Percentiles rank a stretch among this genome's conserved stretches.
phyloP scores from a whole-genome alignment of 352 stramenopile genomes.

The Elongisporangium undulatum region DNA sequence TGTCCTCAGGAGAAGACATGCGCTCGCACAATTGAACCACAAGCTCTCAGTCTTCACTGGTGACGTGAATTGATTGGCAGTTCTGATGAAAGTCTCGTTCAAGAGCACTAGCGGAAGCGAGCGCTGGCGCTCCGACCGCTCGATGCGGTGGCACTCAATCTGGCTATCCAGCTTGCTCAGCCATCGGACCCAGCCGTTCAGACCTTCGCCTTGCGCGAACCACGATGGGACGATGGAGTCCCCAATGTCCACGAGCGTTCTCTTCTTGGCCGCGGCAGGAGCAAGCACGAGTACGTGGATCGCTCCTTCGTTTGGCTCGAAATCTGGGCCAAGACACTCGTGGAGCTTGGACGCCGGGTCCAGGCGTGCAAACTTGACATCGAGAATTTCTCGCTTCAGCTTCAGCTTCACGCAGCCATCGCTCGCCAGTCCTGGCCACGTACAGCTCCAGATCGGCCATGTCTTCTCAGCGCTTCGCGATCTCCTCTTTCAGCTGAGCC shows the following conservation, averaged over 20 bases:
- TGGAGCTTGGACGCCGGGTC: not conserved
- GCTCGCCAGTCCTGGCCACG: too few relatives aligned
- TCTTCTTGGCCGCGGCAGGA: constrained; percentile 14
- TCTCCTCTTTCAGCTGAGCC: too few relatives aligned
- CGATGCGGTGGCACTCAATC: constrained; percentile 17
- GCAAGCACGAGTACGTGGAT: constrained; percentile 4
- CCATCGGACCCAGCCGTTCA: constrained; percentile 14
- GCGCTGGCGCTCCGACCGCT: constrained; percentile 5
- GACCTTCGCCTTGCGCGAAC: constrained; percentile 16
- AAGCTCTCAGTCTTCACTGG: constrained; percentile 14
- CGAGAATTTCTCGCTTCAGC: too few relatives aligned
- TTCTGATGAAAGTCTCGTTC: constrained; percentile 18
- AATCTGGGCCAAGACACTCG: not conserved
- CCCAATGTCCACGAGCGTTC: constrained; percentile 13
- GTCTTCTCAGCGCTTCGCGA: too few relatives aligned
- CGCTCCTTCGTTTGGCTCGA: not conserved
- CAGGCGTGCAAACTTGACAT: not conserved
- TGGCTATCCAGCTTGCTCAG: constrained; percentile 15
- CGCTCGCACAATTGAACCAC: constrained; percentile 8
- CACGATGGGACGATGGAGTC: constrained; percentile 18
- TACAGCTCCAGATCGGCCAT: too few relatives aligned
- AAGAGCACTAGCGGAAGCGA: constrained; percentile 18
- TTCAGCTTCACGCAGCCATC: too few relatives aligned
- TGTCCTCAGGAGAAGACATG: constrained; percentile 13
- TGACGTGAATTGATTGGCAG: constrained; percentile 14